phyloP scores from a whole-genome alignment of 1,284 basidiomycete species.

The Sporisorium exsertum region DNA sequence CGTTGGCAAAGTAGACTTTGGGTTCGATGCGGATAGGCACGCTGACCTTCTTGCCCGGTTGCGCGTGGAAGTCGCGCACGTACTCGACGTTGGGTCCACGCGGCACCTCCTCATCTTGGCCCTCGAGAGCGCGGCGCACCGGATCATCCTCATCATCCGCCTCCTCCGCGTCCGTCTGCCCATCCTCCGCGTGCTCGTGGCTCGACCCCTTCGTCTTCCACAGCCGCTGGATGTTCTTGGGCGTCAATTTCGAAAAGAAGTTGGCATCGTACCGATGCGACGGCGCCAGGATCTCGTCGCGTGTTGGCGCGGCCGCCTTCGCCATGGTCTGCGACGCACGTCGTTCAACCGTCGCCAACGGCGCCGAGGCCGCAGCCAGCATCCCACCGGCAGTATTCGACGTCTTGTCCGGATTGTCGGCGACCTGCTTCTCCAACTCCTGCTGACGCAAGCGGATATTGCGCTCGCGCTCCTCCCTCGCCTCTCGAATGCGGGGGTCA shows the following conservation, averaged over 20 bases:
- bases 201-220: conserved; percentile 58
- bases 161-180: conserved; percentile 44
- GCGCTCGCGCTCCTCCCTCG: conserved; percentile 63
- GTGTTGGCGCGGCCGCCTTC: conserved; percentile 36
- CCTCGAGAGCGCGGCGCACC: conserved; percentile 60
- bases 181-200: conserved; percentile 39
- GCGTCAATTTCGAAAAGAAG: conserved; percentile 67
- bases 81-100: conserved; percentile 73
- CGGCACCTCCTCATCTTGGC: conserved; percentile 65
- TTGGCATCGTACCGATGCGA: conserved; percentile 63
- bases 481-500: conserved; percentile 64
- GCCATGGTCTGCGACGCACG: conserved; percentile 26
- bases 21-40: conserved; percentile 95
- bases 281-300: conserved; percentile 66
- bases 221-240: conserved; percentile 63
- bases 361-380: conserved; percentile 47
- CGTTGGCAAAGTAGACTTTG: conserved; percentile 97
- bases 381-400: conserved; percentile 43
- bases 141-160: conserved; percentile 70
- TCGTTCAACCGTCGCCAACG: conserved; percentile 17
- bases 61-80: conserved; percentile 83
- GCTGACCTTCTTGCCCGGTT: conserved; percentile 87
- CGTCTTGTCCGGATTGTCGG: conserved; percentile 53
- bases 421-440: conserved; percentile 61
- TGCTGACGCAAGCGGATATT: conserved; percentile 63